Conservation (phyloP, 768 basidiomycete genomes). For the Naganishia friedmannii region DNA sequence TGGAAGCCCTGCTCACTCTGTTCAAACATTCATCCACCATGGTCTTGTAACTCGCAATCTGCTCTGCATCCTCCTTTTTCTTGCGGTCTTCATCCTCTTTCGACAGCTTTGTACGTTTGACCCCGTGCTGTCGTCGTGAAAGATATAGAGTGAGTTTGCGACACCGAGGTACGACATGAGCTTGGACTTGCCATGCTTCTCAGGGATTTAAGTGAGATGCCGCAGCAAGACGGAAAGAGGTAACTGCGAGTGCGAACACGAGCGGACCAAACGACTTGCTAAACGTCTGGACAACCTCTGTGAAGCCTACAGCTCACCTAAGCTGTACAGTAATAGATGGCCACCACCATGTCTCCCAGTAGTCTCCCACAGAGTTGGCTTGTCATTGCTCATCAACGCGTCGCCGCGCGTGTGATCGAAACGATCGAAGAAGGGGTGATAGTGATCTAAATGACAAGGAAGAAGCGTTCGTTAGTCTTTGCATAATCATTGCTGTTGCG, state of each 20-base stretch:
- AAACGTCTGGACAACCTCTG: too few relatives aligned
- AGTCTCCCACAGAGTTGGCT: constrained; percentile 2
- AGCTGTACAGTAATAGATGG: too few relatives aligned
- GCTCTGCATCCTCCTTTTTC: constrained; percentile 67
- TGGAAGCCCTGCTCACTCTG: constrained; percentile 56
- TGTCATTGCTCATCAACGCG: not conserved
- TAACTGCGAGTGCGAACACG: too few relatives aligned
- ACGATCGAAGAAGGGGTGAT: not conserved
- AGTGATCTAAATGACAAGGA: not conserved
- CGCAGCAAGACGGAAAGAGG: too few relatives aligned
- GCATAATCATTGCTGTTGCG: too few relatives aligned
- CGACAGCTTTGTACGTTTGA: constrained; percentile 44
- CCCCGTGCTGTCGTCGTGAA: constrained; percentile 48
- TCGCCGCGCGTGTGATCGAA: not conserved
- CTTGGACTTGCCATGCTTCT: not conserved
- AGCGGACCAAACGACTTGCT: too few relatives aligned
- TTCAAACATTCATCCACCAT: constrained; percentile 65
- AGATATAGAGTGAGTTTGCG: not conserved
- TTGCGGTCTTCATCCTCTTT: constrained; percentile 59
- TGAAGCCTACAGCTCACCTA: too few relatives aligned
- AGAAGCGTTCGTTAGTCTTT: not conserved
- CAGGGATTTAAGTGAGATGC: not conserved
- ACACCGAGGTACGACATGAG: not conserved
- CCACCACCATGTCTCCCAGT: too few relatives aligned
- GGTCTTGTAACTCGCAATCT: constrained; percentile 71